Evolutionary conservation across 208 protist species (phyloP).

Genomic region (Trypanosoma melophagium): DNA sequence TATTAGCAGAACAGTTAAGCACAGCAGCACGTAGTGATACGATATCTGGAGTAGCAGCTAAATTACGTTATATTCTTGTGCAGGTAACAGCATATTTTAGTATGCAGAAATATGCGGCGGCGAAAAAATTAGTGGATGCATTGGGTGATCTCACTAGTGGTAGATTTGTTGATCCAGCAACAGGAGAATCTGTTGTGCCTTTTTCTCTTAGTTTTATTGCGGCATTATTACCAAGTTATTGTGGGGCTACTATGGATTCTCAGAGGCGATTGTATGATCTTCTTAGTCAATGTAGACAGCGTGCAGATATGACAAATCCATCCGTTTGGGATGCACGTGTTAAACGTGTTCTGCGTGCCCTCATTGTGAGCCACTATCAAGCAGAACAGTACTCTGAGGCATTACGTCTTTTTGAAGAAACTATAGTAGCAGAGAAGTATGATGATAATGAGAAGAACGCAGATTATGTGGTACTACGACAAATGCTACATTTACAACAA

Average conservation of each 20-base stretch:
- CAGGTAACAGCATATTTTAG: slow-evolving; percentile 75
- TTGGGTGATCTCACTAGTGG: slow-evolving; percentile 72
- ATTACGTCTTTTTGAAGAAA: slow-evolving; percentile 40
- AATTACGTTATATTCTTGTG: slow-evolving; percentile 68
- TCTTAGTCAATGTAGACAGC: slow-evolving; percentile 47
- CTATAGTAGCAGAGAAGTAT: slow-evolving; percentile 36
- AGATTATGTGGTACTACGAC: slow-evolving; percentile 15
- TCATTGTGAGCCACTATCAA: slow-evolving; percentile 62
- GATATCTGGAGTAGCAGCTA: slow-evolving; percentile 6
- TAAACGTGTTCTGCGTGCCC: slow-evolving; percentile 52
- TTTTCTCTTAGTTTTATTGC: slow-evolving; percentile 80
- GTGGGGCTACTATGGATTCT: slow-evolving; percentile 51
- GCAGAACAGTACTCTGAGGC: slow-evolving; percentile 55
- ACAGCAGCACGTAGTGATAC: slow-evolving; percentile 30
- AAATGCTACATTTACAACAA: slow-evolving; percentile 35
- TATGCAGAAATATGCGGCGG: slow-evolving; percentile 52
- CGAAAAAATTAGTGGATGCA: slow-evolving; percentile 56
- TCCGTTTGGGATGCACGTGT: slow-evolving; percentile 37
- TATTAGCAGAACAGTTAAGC: slow-evolving; percentile 56
- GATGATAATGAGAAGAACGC: slow-evolving; percentile 3
- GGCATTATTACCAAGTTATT: slow-evolving; percentile 66
- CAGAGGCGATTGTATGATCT: slow-evolving; percentile 57
- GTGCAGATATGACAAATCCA: slow-evolving; percentile 10
- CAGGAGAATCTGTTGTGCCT: slow-evolving; percentile 60
- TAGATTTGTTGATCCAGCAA: slow-evolving; percentile 49